Evolutionary conservation across 2,329 filamentous ascomycete genomes (phyloP).

Genomic region (Lachnellula arida): DNA sequence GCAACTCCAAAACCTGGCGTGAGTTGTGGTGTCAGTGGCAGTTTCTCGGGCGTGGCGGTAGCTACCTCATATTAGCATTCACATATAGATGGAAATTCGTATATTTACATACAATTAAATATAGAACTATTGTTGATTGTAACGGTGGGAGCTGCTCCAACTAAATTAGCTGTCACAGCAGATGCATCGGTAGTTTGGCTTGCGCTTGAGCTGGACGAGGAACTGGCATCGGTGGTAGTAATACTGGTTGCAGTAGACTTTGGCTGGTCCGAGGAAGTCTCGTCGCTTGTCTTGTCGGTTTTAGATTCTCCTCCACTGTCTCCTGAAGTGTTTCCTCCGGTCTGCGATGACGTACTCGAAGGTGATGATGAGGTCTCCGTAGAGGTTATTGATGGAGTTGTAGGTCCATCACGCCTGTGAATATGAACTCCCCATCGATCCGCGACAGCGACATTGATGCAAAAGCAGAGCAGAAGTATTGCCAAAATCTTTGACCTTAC

Average conservation of each 20-base stretch:
- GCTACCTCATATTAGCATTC: slow-evolving; percentile 21
- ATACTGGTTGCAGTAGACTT: slow-evolving; percentile 8
- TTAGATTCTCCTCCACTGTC: slow-evolving; percentile 9
- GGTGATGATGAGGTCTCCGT: slow-evolving; percentile 11
- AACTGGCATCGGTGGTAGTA: slow-evolving; percentile 7
- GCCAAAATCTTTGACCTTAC: slow-evolving; percentile 18
- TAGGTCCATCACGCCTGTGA: slow-evolving; percentile 24
- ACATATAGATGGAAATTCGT: background rate
- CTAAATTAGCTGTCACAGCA: slow-evolving; percentile 16
- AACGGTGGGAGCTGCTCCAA: slow-evolving; percentile 14
- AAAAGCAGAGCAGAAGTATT: slow-evolving; percentile 23
- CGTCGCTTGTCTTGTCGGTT: slow-evolving; percentile 1
- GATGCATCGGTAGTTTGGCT: slow-evolving; percentile 6
- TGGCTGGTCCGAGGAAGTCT: background rate
- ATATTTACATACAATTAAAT: slow-evolving; percentile 23
- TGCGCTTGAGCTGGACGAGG: slow-evolving; percentile 9
- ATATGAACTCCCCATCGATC: slow-evolving; percentile 16
- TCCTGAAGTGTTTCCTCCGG: slow-evolving; percentile 5
- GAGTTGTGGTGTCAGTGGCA: slow-evolving; percentile 69
- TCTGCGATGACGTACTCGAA: slow-evolving; percentile 8
- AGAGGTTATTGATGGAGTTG: slow-evolving; percentile 19
- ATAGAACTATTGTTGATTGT: slow-evolving; percentile 8
- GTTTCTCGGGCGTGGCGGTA: slow-evolving; percentile 37
- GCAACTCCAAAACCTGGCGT: slow-evolving; percentile 79
- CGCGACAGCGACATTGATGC: slow-evolving; percentile 19